Evolutionary conservation across 495 filamentous ascomycete species (phyloP).

Genomic region (Oidiodendron maius): DNA sequence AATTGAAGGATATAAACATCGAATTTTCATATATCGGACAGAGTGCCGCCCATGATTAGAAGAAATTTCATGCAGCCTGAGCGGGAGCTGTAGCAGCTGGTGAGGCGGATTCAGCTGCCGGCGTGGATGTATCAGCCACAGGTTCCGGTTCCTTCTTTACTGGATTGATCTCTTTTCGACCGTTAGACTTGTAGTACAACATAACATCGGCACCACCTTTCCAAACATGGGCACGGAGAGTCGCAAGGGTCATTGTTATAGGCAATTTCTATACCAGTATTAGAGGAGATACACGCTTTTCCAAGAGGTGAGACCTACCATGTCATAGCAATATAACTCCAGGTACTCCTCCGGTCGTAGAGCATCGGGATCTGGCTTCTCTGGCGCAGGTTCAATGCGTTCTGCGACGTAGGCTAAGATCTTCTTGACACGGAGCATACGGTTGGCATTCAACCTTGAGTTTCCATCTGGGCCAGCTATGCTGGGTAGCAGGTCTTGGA

Average conservation of each 20-base stretch:
- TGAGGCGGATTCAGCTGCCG: conserved; percentile 2
- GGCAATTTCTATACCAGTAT: conserved; percentile 34
- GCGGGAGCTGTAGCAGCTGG: conserved; percentile 2
- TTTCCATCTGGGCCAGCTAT: conserved; percentile 64
- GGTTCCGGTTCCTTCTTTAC: conserved; percentile 14
- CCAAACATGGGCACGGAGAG: conserved; percentile 86
- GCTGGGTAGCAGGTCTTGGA: conserved; percentile 66
- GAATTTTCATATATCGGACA: too few relatives aligned
- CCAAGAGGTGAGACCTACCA: conserved; percentile 48
- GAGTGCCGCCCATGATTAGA: too few relatives aligned
- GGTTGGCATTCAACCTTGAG: conserved; percentile 87
- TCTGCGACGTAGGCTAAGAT: conserved; percentile 91
- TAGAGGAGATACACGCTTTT: conserved; percentile 1
- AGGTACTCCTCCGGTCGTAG: conserved; percentile 87
- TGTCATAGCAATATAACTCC: conserved; percentile 88
- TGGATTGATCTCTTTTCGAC: conserved; percentile 46
- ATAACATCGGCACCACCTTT: conserved; percentile 85
- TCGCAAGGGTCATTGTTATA: conserved; percentile 81
- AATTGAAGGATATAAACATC: too few relatives aligned
- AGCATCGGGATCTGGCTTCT: conserved; percentile 47
- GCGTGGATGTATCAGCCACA: conserved; percentile 2
- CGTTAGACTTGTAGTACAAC: conserved; percentile 86
- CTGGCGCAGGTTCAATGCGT: conserved; percentile 64
- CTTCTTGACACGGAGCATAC: conserved; percentile 94
- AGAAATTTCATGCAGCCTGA: too few relatives aligned